Percentiles rank a stretch among this genome's conserved stretches.
Evolutionary conservation across 2,329 filamentous ascomycete genomes (phyloP).

Genomic region (Cladosporium sp.): DNA sequence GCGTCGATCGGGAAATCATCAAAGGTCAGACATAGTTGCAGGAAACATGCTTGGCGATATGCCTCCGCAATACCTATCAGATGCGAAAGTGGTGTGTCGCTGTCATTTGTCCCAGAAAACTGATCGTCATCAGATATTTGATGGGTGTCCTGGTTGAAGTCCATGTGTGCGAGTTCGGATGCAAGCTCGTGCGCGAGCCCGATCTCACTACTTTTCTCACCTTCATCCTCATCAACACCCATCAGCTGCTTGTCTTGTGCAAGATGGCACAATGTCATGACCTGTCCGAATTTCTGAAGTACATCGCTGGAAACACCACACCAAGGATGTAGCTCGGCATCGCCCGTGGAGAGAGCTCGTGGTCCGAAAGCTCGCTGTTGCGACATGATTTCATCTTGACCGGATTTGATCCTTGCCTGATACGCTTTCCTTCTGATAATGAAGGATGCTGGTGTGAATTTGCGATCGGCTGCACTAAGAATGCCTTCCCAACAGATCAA

Average conservation of each 20-base stretch:
- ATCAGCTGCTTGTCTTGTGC: not conserved
- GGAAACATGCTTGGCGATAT: constrained; percentile 13
- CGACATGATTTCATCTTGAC: not conserved
- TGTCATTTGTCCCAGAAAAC: constrained; percentile 7
- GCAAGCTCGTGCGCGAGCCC: not conserved
- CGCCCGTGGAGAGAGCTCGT: not conserved
- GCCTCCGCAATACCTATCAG: constrained; percentile 14
- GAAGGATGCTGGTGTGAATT: not conserved
- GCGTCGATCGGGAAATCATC: not conserved
- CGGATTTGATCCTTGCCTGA: not conserved
- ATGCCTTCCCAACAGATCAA: constrained; percentile 7
- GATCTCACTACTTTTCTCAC: not conserved
- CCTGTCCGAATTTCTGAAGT: not conserved
- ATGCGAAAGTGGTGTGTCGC: constrained; percentile 12
- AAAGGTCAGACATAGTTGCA: constrained; percentile 15
- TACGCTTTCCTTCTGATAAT: not conserved
- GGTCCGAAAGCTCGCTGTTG: not conserved
- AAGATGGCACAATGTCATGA: not conserved
- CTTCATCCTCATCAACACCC: not conserved
- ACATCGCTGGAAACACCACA: constrained; percentile 3
- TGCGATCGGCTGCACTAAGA: not conserved
- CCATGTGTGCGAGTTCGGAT: not conserved
- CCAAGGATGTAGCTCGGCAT: constrained; percentile 1
- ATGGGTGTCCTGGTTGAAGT: not conserved
- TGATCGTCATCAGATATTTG: not conserved